These are phyloP conservation scores for Pleurotus ostreatus DNA, from an alignment of 768 basidiomycete genomes.

Conservation along the genomic window DNA sequence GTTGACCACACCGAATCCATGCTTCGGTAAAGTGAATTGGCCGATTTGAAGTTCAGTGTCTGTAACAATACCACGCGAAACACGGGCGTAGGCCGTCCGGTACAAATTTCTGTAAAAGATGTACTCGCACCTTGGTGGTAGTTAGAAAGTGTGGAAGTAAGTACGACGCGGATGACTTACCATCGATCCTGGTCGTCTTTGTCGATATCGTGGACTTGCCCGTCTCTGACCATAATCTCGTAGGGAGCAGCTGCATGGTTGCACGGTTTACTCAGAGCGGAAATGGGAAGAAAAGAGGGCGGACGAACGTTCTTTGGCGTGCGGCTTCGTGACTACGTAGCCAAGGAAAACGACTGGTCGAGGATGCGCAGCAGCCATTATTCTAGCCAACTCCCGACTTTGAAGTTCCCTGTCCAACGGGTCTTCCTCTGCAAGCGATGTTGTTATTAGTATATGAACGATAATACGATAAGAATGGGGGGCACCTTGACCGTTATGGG, in stretches of 20 bases:
- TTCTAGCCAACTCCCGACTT: constrained; percentile 71
- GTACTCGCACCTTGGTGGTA: constrained; percentile 74
- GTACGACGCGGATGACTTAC: constrained; percentile 28
- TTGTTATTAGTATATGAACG: background rate
- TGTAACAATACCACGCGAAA: constrained; percentile 80
- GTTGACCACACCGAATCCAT: constrained; percentile 49
- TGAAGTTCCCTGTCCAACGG: constrained; percentile 86
- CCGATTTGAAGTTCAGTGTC: constrained; percentile 90
- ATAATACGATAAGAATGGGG: background rate
- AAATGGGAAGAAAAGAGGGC: background rate
- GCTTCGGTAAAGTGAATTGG: constrained; percentile 72
- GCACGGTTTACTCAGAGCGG: background rate
- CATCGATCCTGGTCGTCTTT: constrained; percentile 67
- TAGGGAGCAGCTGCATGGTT: constrained; percentile 66
- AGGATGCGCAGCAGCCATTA: constrained; percentile 69
- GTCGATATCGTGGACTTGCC: constrained; percentile 77
- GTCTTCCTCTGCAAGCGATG: constrained; percentile 66
- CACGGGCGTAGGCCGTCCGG: constrained; percentile 75
- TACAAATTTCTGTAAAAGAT: constrained; percentile 81
- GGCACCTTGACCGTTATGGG: constrained; percentile 88
- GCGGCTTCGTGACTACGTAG: constrained; percentile 74
- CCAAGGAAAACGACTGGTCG: constrained; percentile 77
- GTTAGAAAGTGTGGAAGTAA: background rate
- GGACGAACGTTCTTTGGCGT: constrained; percentile 55
- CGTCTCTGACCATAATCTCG: constrained; percentile 72